Base-by-base conservation (phyloP, 2,329 filamentous ascomycete species). In the Colletotrichum sansevieriae region DNA sequence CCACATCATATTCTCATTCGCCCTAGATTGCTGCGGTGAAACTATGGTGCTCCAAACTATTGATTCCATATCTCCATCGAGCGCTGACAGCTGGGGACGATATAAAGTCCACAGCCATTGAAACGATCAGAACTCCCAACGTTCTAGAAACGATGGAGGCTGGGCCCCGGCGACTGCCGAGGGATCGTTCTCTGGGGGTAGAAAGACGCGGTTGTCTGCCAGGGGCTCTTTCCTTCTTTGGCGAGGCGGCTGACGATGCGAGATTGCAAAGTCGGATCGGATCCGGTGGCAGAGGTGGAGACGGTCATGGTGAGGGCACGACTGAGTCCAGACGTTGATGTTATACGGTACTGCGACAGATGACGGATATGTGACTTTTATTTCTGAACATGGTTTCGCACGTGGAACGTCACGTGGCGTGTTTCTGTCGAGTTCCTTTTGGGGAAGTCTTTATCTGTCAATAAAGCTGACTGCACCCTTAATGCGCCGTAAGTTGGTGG, bases 261-360 rank as follows among this genome's bases (percentile, higher is more conserved):
- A 59, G 54, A 65, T 65, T 65, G 44, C 62, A 59, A 37, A 52
- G 62, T 65, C 25, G 54, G 62, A 52, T 60, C 54, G 44, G 52
- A 33, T 13, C 55, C 56, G 22, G 25, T 52, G 29, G 52, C 35
- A 18, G 35, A 55, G 52, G 51, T n/a, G 56, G 25, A 33, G 56
- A 41, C 41, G 33, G 57, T 29, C 13, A 18, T 11, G n/a, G 11
- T 39, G 44, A 22, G 43, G 33, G 43, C 44, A 39, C n/a, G 29
- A 12, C n/a, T 4, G 18, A n/a, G 29, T 39, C 57, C 57, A 60
- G 57, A 60, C 57, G 41, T 60, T 39, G 35, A 8, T 15, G 18
- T 41, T 55, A 2, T 12, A 41, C 9, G 18, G 52, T 55, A 15
- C 29, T 5, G 52, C 12, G 10, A 25, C 43, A 11, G 54, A 22